These are phyloP conservation scores for Skeletonema costatum DNA, from an alignment of 108 stramenopile species.

Conservation along the genomic window DNA sequence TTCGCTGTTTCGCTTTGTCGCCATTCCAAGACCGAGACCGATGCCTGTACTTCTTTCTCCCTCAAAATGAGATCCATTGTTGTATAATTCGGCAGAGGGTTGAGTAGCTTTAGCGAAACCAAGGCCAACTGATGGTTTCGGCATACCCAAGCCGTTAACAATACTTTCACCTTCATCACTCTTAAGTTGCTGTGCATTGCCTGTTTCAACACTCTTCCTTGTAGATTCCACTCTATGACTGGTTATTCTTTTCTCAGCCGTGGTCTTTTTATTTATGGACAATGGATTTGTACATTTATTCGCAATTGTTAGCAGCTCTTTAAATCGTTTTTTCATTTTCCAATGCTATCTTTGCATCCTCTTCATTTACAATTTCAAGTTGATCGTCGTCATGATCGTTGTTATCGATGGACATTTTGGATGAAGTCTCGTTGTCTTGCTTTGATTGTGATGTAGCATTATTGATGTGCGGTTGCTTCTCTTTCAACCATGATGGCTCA, in stretches of 20 bases:
- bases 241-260: background rate
- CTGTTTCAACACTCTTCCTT: background rate
- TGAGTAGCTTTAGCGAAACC: background rate
- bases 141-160: background rate
- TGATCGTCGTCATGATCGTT: background rate
- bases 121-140: background rate
- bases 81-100: background rate
- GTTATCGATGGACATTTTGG: background rate
- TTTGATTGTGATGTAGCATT: constrained; percentile 11
- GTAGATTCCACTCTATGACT: background rate
- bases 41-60: background rate
- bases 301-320: constrained; percentile 29
- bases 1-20: background rate
- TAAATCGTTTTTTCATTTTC: constrained; percentile 25
- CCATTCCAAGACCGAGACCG: background rate
- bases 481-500: constrained; percentile 13
- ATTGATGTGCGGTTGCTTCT: background rate
- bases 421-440: background rate
- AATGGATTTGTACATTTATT: constrained; percentile 21
- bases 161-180: background rate
- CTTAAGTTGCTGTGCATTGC: background rate
- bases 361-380: background rate
- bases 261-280: background rate
- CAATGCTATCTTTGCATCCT: constrained; percentile 4
- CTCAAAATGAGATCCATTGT: background rate